Evolutionary conservation across 1,284 basidiomycete genomes (phyloP).

Genomic region (Leccinum proximum): DNA sequence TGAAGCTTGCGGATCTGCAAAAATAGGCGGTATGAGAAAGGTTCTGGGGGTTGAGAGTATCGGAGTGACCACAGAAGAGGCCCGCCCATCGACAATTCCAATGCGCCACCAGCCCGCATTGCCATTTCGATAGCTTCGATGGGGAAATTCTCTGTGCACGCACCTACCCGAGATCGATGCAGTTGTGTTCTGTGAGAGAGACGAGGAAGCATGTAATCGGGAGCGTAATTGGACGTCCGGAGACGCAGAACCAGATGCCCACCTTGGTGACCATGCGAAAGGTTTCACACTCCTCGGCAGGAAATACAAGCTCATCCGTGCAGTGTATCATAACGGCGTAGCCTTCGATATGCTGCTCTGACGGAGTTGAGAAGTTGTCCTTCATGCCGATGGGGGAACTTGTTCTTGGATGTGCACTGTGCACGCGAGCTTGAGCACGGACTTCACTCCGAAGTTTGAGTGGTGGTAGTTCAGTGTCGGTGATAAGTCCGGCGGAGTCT

Average conservation of each 20-base stretch:
- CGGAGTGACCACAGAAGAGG: constrained; percentile 56
- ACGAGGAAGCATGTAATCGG: too few species aligned
- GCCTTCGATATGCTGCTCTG: constrained; percentile 61
- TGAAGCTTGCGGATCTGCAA: constrained; percentile 52
- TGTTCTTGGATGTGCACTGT: constrained; percentile 74
- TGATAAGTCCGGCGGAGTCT: too few species aligned
- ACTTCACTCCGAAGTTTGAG: too few species aligned
- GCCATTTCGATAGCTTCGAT: constrained; percentile 68
- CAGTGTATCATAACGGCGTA: too few species aligned
- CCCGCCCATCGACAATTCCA: constrained; percentile 74
- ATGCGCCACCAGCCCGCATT: constrained; percentile 55
- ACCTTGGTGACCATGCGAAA: constrained; percentile 31
- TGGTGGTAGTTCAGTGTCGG: too few species aligned
- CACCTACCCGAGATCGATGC: too few species aligned
- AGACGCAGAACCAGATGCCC: too few species aligned
- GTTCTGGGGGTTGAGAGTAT: constrained; percentile 36
- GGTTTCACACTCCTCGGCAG: too few species aligned
- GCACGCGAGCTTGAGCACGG: constrained; percentile 73
- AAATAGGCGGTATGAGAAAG: constrained; percentile 42
- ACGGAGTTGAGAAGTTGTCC: constrained; percentile 70
- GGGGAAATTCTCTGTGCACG: constrained; percentile 43
- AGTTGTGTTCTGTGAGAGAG: too few species aligned
- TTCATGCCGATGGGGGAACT: constrained; percentile 74
- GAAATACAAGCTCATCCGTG: too few species aligned
- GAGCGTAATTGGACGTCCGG: too few species aligned